Evolutionary conservation across 257 asterid genomes (phyloP).

Genomic region (Knoxia roxburghii): DNA sequence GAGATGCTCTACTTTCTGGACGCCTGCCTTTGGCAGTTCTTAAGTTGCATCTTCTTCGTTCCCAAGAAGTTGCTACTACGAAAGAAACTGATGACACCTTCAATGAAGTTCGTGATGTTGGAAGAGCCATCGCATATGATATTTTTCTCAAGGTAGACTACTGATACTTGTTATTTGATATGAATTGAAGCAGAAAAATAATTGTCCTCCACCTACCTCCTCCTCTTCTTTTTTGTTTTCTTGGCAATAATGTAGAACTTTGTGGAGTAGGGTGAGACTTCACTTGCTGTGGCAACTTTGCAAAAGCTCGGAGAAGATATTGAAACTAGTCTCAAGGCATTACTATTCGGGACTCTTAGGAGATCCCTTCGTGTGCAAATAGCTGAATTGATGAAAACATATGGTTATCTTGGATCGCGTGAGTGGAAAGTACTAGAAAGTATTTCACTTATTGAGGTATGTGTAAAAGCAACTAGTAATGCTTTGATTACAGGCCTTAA

Average conservation of each 20-base stretch:
- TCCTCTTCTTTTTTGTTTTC: not conserved
- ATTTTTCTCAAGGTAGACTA: slow-evolving; percentile 69
- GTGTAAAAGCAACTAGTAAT: slow-evolving; percentile 24
- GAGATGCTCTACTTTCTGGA: slow-evolving; percentile 85
- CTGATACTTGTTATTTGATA: not conserved
- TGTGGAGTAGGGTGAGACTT: slow-evolving; percentile 71
- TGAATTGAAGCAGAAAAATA: not conserved
- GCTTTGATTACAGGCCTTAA: slow-evolving; percentile 19
- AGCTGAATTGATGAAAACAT: slow-evolving; percentile 71
- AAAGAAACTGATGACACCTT: slow-evolving; percentile 68
- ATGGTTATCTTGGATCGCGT: slow-evolving; percentile 61
- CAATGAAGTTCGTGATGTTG: slow-evolving; percentile 77
- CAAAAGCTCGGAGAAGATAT: slow-evolving; percentile 98
- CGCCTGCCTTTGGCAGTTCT: slow-evolving; percentile 98
- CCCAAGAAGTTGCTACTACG: slow-evolving; percentile 46
- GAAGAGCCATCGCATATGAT: slow-evolving; percentile 85
- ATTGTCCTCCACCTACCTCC: not conserved
- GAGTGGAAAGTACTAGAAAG: slow-evolving; percentile 77
- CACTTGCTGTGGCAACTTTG: slow-evolving; percentile 82
- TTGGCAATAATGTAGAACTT: slow-evolving; percentile 8
- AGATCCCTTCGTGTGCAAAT: slow-evolving; percentile 75
- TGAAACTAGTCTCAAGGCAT: slow-evolving; percentile 64
- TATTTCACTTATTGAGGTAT: slow-evolving; percentile 83
- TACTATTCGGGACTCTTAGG: slow-evolving; percentile 86
- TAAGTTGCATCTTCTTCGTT: slow-evolving; percentile 77